Percentiles rank a stretch among this genome's conserved stretches.
phyloP scores from a whole-genome alignment of 2,329 filamentous ascomycete genomes.

The Aspergillus nomiae region DNA sequence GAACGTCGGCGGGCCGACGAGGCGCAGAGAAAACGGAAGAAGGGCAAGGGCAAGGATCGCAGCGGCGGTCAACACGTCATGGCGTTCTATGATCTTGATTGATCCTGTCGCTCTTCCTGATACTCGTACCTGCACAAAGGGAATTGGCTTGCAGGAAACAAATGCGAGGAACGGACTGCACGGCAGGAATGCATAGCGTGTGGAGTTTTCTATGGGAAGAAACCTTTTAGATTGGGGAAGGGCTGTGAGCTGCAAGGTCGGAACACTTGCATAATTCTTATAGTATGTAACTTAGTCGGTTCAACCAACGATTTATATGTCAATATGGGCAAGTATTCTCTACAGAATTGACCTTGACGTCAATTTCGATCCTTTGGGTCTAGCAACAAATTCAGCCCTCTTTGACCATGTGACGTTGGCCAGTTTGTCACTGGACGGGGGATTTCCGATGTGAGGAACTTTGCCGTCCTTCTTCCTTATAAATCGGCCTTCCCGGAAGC shows the following conservation, averaged over 20 bases:
- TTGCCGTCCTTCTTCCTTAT: neutral
- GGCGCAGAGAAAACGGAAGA: conserved; percentile 52
- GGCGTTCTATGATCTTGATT: conserved; percentile 47
- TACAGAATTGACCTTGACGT: neutral
- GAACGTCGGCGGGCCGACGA: conserved; percentile 41
- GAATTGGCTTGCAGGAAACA: neutral
- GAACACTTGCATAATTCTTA: neutral
- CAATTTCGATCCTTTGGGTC: neutral
- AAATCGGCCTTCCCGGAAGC: conserved; percentile 1
- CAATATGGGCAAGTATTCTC: neutral
- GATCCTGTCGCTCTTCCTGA: conserved; percentile 25
- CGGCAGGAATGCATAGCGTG: neutral
- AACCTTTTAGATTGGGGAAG: neutral
- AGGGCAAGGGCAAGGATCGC: conserved; percentile 47
- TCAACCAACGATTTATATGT: neutral
- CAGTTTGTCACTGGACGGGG: neutral
- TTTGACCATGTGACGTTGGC: neutral
- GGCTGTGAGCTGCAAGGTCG: neutral
- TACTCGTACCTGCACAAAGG: conserved; percentile 9
- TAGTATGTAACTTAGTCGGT: neutral
- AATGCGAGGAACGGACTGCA: neutral
- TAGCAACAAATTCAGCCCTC: neutral
- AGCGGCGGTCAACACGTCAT: conserved; percentile 42
- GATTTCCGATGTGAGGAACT: conserved; percentile 9
- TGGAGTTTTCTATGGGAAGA: neutral